These are phyloP conservation scores for Malassezia restricta DNA, from an alignment of 1,284 basidiomycete species.

Conservation along the genomic window DNA sequence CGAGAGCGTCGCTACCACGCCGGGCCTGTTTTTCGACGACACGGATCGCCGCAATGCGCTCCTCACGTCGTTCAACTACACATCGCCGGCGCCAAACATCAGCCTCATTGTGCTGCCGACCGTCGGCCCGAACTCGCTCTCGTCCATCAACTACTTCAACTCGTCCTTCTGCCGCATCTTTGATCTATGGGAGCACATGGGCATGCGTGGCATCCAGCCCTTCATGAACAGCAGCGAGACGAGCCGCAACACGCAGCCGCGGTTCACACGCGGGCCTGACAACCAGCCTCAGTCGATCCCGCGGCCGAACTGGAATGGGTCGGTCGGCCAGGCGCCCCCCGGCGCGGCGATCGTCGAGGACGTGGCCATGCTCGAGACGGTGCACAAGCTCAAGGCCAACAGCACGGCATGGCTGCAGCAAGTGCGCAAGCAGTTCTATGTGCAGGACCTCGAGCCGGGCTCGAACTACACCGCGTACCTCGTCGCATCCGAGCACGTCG, in stretches of 20 bases:
- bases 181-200: slow-evolving; percentile 19
- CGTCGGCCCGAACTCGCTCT: slow-evolving; percentile 20
- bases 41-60: slow-evolving; percentile 39
- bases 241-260: slow-evolving; percentile 18
- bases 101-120: slow-evolving; percentile 36
- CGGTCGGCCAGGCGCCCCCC: neutral
- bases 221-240: slow-evolving; percentile 31
- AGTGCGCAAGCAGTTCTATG: slow-evolving; percentile 23
- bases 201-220: slow-evolving; percentile 6
- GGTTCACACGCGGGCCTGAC: slow-evolving; percentile 8
- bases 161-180: slow-evolving; percentile 44
- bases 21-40: slow-evolving; percentile 35
- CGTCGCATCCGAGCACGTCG: slow-evolving; percentile 19
- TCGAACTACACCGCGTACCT: slow-evolving; percentile 48
- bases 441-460: slow-evolving; percentile 27
- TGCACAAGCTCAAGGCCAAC: neutral
- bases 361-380: neutral
- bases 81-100: slow-evolving; percentile 25
- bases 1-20: slow-evolving; percentile 21
- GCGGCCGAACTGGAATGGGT: neutral
- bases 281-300: neutral
- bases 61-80: slow-evolving; percentile 40
- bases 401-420: slow-evolving; percentile 7
- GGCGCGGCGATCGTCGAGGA: neutral
- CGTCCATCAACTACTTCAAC: slow-evolving; percentile 32